Percentiles rank a stretch among this genome's conserved stretches.
These are phyloP conservation scores for Diophrys sp. DNA, from an alignment of 73 alveolate species.

Conservation along the genomic window DNA sequence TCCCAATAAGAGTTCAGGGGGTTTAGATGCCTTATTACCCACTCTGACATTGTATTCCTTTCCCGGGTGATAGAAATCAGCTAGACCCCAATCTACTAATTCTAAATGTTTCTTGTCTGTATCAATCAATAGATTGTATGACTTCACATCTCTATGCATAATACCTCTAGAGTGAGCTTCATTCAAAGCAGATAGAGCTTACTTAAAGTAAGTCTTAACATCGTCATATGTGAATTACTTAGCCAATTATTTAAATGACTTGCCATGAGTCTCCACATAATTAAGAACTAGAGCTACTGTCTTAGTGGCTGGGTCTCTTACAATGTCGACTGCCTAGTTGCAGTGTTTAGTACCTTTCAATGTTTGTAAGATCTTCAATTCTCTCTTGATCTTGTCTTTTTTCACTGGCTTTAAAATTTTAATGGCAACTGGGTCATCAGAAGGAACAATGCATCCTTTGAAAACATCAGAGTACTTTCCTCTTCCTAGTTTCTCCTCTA, in stretches of 20 bases:
- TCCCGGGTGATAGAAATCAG: constrained; percentile 75
- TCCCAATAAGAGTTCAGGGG: constrained; percentile 65
- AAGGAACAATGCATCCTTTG: constrained; percentile 62
- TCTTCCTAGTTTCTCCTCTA: constrained; percentile 77
- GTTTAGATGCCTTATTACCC: constrained; percentile 47
- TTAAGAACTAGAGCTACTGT: constrained; percentile 55
- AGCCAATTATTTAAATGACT: constrained; percentile 60
- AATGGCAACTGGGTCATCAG: constrained; percentile 69
- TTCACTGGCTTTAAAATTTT: constrained; percentile 92
- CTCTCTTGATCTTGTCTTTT: constrained; percentile 92
- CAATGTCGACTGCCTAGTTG: constrained; percentile 69
- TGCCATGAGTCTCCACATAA: constrained; percentile 61
- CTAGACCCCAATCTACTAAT: constrained; percentile 87
- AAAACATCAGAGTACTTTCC: constrained; percentile 86
- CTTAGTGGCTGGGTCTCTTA: constrained; percentile 75
- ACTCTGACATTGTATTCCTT: constrained; percentile 64
- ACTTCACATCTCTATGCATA: constrained; percentile 87
- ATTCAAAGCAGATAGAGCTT: constrained; percentile 65
- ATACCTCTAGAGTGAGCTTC: constrained; percentile 78
- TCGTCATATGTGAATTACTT: constrained; percentile 69
- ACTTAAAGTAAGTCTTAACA: constrained; percentile 52
- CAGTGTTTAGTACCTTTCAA: constrained; percentile 73
- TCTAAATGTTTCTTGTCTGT: constrained; percentile 62
- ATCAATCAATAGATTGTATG: constrained; percentile 78
- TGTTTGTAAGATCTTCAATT: constrained; percentile 77